Evolutionary conservation across 139 green algal species (phyloP).

Genomic region (Volvox reticuliferus): DNA sequence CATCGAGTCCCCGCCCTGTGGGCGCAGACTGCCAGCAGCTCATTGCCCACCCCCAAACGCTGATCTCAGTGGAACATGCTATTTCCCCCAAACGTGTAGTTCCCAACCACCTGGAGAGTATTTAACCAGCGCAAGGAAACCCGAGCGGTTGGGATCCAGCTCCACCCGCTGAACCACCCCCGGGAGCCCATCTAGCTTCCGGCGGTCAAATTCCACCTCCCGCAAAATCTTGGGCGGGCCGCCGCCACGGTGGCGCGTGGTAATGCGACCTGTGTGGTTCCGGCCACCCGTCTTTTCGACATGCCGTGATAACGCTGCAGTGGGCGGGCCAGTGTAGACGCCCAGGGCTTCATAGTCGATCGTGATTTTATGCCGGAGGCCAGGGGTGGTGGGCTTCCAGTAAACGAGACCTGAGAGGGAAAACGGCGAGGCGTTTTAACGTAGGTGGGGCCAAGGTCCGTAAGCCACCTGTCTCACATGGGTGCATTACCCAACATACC

Average conservation of each 20-base stretch:
- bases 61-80: no score
- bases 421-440: not conserved
- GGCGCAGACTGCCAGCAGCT: no score
- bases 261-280: slow-evolving; percentile 81
- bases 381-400: slow-evolving; percentile 91
- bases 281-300: slow-evolving; percentile 80
- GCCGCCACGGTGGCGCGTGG: slow-evolving; percentile 59
- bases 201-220: slow-evolving; percentile 39
- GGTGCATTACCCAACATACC: slow-evolving; percentile 6
- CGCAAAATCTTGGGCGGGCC: slow-evolving; percentile 18
- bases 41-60: no score
- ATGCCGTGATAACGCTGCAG: slow-evolving; percentile 46
- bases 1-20: no score
- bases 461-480: not conserved
- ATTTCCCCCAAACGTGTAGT: no score
- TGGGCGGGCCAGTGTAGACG: slow-evolving; percentile 66
- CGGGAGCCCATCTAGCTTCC: slow-evolving; percentile 12
- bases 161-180: slow-evolving; percentile 90
- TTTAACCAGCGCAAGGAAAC: slow-evolving; percentile 84
- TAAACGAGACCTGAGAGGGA: slow-evolving; percentile 79
- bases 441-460: not conserved
- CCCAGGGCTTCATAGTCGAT: slow-evolving; percentile 60
- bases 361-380: slow-evolving; percentile 73
- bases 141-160: slow-evolving; percentile 93
- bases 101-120: slow-evolving; percentile 36